Base-by-base conservation (phyloP, 345 rosid species). In the Eutrema japonicum region DNA sequence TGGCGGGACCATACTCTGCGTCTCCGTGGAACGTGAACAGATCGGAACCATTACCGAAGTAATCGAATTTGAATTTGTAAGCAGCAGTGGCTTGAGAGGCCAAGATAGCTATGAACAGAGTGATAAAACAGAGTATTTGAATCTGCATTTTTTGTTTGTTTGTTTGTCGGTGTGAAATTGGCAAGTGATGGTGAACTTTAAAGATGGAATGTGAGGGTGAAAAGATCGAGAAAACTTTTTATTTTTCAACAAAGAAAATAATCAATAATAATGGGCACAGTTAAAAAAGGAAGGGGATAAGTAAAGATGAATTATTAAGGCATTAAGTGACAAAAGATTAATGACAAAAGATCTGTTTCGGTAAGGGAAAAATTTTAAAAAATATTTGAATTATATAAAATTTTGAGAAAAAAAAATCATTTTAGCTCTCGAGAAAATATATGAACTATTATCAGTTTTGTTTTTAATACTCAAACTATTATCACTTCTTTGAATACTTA, bases 31-130 rank as follows among this genome's bases (percentile, higher is more conserved):
- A 64, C 0, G 66, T 2, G 42, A 51, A 41, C 5, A 16, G 22
- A 51, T 65, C 56, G 0, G 80, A 32, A 1, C 62, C 63, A 3
- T 72, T 29, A 71, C 71, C 73, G 33, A 78, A 80, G 74, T 47
- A 2, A 7, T 68, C 27, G 48, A 74, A 78, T 18, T 60, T 60
- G 71, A 80, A 60, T 18, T 36, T 75, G 49, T 73, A 62, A 22
- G 81, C 66, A 66, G 79, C 59, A 66, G 26, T 45, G 22, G 54
- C 0, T 33, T 27, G 57, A 27, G 70, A 70, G 54, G 1, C 22
- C 46, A 45, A 40, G 55, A 60, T 13, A 48, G 45, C n/a, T 14
- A 57, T 6, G 66, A 61, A 70, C 7, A 77, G 58, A 41, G 36
- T 43, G 46, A 32, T 12, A 7, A 63, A 53, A 43, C 51, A 74